phyloP scores from a whole-genome alignment of 352 stramenopile genomes.

The Ochromonadaceae sp. region DNA sequence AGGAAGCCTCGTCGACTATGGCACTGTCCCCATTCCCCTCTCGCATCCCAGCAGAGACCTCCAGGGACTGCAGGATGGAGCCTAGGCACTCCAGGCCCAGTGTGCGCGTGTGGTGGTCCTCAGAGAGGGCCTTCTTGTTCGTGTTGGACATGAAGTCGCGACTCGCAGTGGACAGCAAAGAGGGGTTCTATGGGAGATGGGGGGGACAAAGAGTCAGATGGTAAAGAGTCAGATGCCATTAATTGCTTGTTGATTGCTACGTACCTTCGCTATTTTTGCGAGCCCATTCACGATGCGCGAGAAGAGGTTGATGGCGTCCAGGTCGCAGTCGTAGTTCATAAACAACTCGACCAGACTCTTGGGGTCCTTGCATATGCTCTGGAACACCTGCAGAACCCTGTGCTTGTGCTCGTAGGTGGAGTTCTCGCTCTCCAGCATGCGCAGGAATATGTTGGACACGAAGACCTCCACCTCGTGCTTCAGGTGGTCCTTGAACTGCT shows the following conservation, averaged over 20 bases:
- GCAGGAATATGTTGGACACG: conserved; percentile 94
- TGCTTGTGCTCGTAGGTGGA: conserved; percentile 92
- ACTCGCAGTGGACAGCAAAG: neutral
- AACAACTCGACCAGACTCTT: conserved; percentile 91
- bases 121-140: neutral
- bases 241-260: conserved; percentile 7
- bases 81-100: conserved; percentile 72
- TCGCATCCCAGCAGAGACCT: conserved; percentile 50
- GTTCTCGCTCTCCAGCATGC: conserved; percentile 89
- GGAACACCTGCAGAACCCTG: conserved; percentile 87
- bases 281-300: conserved; percentile 91
- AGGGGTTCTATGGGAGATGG: neutral
- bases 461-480: conserved; percentile 98
- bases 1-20: conserved; percentile 7
- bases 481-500: conserved; percentile 56
- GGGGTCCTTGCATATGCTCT: conserved; percentile 81
- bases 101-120: conserved; percentile 17
- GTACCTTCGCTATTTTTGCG: conserved; percentile 78
- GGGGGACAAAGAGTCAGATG: neutral
- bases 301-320: conserved; percentile 89
- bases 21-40: conserved; percentile 20
- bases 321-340: conserved; percentile 98
- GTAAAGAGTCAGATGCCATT: conserved; percentile 2
- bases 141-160: neutral
- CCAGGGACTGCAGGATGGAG: conserved; percentile 69